Base-by-base conservation (phyloP, 768 basidiomycete species). In the Russula olivacea region DNA sequence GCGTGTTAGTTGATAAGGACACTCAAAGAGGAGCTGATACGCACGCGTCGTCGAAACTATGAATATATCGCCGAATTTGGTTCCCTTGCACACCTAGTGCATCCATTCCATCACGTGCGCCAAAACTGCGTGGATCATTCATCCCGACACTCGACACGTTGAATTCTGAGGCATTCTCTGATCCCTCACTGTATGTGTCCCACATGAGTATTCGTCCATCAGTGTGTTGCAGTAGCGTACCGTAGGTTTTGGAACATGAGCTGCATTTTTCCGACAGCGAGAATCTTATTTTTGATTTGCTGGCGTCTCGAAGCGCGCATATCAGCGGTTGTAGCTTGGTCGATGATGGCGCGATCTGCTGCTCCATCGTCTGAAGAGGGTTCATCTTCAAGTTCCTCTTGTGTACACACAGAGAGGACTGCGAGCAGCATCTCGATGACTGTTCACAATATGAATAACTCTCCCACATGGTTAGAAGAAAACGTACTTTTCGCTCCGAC, bases 371-470 rank as follows among this genome's bases (percentile, higher is more conserved):
- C 87, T 21, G 61, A 66, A 8, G 58, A 66, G 28, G 58, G 56
- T 45, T 79, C 80, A 71, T 95, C 92, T 69, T 96, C 93, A 11
- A 98, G 83, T 74, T 98, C 97, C 72, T 98, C 95, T 74, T 95
- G 92, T 58, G 89, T 91, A 76, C 95, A 98, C 17, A 93, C 93
- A 71, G 94, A 92, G 25, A 99, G 82, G 51, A 99, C 92, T 2
- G 95, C 93, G 30, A 97, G 93, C 63, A 99, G 80, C 96, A 98
- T 98, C 73, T 99, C 97, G 65, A 93, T 92, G 74, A 97, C 94
- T 96, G 65, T 6, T 61, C 19, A 53, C 21, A 4, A 58, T 9
- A 36, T 55, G 14, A 52, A 64, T 48, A 47, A 48, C 19, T 34
- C 32, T 38, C 36, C 14, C 5, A 32, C 17, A 49, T 12, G 57